These are phyloP conservation scores for Parastagonospora nodorum DNA, from an alignment of 2,329 filamentous ascomycete genomes.

Conservation along the genomic window DNA sequence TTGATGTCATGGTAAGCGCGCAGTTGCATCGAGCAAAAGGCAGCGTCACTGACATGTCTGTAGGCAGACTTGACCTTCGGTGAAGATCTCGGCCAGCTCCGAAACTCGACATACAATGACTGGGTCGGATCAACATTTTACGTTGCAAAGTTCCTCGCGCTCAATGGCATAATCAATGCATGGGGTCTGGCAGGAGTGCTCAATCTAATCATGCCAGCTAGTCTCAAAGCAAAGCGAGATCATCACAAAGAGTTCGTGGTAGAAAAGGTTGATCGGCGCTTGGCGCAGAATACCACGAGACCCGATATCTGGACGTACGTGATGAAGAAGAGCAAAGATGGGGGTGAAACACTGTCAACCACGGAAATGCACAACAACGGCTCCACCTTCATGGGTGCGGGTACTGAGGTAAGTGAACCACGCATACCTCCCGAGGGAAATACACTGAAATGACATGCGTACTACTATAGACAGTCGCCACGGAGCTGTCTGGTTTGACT, in stretches of 20 bases:
- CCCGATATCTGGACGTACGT: constrained; percentile 49
- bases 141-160: constrained; percentile 7
- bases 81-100: constrained; percentile 28
- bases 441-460: too few species aligned
- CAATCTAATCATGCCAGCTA: constrained; percentile 5
- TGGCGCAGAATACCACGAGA: constrained; percentile 24
- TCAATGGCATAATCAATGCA: constrained; percentile 4
- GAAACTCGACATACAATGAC: constrained; percentile 19
- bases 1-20: constrained; percentile 17
- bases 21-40: neutral
- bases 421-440: too few species aligned
- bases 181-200: constrained; percentile 15
- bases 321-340: constrained; percentile 24
- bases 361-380: constrained; percentile 37
- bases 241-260: constrained; percentile 15
- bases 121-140: constrained; percentile 38
- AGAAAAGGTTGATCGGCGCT: constrained; percentile 25
- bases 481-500: constrained; percentile 24
- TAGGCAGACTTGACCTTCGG: constrained; percentile 40
- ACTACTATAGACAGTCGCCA: constrained; percentile 25
- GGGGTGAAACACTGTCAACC: constrained; percentile 11
- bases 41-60: neutral
- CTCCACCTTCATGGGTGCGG: constrained; percentile 31
- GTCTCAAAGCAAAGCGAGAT: constrained; percentile 10
- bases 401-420: constrained; percentile 17